Evolutionary conservation across 352 stramenopile genomes (phyloP).

Genomic region (Peronospora farinosa): DNA sequence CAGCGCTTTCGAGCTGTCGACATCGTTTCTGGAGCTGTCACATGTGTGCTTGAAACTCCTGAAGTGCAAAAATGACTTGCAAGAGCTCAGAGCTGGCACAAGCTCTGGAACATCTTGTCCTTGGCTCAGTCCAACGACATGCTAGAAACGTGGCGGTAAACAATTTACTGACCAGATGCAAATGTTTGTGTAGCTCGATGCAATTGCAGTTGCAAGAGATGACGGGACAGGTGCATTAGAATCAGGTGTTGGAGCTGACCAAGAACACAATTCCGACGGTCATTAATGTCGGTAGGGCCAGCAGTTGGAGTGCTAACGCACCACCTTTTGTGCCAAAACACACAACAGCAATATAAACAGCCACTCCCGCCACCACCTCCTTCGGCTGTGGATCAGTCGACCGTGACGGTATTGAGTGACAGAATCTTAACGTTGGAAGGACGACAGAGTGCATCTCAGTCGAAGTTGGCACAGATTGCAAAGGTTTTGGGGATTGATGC

Average conservation of each 20-base stretch:
- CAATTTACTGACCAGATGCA: conserved; percentile 5
- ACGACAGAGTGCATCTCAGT: conserved; percentile 77
- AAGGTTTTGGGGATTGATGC: conserved; percentile 60
- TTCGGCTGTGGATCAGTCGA: conserved; percentile 11
- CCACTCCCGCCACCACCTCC: conserved; percentile 3
- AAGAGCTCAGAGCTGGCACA: conserved; percentile 56
- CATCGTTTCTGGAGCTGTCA: conserved; percentile 6
- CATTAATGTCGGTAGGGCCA: conserved; percentile 11
- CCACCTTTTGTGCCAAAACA: conserved; percentile 30
- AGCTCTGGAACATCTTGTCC: conserved; percentile 53
- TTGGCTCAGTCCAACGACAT: conserved; percentile 28
- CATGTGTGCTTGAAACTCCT: background rate
- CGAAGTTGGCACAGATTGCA: conserved; percentile 70
- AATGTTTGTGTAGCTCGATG: conserved; percentile 40
- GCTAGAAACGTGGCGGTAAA: conserved; percentile 7
- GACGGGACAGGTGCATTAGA: conserved; percentile 42
- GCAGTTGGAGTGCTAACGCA: conserved; percentile 24
- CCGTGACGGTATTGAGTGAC: conserved; percentile 49
- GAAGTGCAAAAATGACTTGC: conserved; percentile 27
- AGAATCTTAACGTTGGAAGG: conserved; percentile 77
- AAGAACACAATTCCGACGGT: conserved; percentile 17
- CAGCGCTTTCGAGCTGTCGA: conserved; percentile 9
- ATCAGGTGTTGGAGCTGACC: conserved; percentile 33
- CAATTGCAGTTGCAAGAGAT: conserved; percentile 51
- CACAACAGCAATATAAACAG: conserved; percentile 20